A percentile compares a stretch with the other conserved stretches of the same genome.
These are phyloP conservation scores for Apiotrichum akiyoshidainum DNA, from an alignment of 1,284 basidiomycete species.

Conservation along the genomic window DNA sequence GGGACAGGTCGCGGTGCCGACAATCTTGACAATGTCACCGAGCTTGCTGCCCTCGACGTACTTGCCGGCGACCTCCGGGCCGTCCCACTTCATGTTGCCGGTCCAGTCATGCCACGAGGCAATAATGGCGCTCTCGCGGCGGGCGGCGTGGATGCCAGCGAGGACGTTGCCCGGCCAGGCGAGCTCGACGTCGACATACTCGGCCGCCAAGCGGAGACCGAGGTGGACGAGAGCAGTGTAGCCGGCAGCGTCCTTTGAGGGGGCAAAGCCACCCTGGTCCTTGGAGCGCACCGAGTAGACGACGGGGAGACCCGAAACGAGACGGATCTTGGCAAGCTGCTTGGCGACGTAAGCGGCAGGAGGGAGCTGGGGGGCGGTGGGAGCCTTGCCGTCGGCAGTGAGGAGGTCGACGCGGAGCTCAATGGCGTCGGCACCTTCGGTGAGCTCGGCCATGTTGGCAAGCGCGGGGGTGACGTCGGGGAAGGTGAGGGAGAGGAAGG, in stretches of 20 bases:
- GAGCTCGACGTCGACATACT: slow-evolving; percentile 91
- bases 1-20: slow-evolving; percentile 72
- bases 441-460: slow-evolving; percentile 66
- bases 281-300: slow-evolving; percentile 87
- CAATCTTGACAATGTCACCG: slow-evolving; percentile 90
- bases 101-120: slow-evolving; percentile 94
- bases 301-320: slow-evolving; percentile 75
- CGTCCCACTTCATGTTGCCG: slow-evolving; percentile 79
- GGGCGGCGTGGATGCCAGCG: slow-evolving; percentile 60
- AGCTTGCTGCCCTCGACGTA: slow-evolving; percentile 63
- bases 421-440: slow-evolving; percentile 83
- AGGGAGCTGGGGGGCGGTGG: slow-evolving; percentile 60
- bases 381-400: slow-evolving; percentile 54
- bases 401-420: slow-evolving; percentile 92
- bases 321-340: slow-evolving; percentile 77
- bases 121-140: slow-evolving; percentile 75
- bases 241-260: slow-evolving; percentile 69
- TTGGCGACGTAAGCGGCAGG: slow-evolving; percentile 69
- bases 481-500: slow-evolving; percentile 90
- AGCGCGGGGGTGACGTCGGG: slow-evolving; percentile 76
- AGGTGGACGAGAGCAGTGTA: slow-evolving; percentile 75
- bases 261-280: slow-evolving; percentile 88
- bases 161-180: slow-evolving; percentile 66
- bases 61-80: slow-evolving; percentile 64
- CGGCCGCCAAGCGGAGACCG: slow-evolving; percentile 77